These are phyloP conservation scores for Echinochloa phyllopogon DNA, from an alignment of 176 grass and related monocot species.

Conservation along the genomic window DNA sequence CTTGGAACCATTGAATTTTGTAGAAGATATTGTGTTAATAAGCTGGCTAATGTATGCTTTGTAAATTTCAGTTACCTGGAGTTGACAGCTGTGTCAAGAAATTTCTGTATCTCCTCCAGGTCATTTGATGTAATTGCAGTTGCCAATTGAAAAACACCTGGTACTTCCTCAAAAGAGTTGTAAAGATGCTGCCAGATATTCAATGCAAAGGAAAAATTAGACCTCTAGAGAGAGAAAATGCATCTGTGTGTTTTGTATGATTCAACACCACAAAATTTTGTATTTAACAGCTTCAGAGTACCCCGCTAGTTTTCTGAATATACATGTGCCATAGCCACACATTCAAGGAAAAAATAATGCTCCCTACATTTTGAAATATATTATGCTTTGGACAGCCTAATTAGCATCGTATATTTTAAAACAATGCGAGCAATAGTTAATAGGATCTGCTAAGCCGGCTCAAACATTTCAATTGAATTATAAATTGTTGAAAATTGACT, in stretches of 20 bases:
- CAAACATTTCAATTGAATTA: neutral
- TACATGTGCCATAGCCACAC: neutral
- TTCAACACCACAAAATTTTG: neutral
- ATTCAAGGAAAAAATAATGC: constrained; percentile 8
- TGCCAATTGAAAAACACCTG: constrained; percentile 89
- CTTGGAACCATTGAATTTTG: neutral
- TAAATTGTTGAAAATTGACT: neutral
- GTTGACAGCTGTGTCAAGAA: constrained; percentile 91
- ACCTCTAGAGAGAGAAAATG: constrained; percentile 29
- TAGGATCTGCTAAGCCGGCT: neutral
- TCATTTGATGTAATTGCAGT: constrained; percentile 97
- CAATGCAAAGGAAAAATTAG: constrained; percentile 36
- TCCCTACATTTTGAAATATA: no score
- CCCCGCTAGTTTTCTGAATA: constrained; percentile 2
- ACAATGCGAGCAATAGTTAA: neutral
- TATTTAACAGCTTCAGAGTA: constrained; percentile 27
- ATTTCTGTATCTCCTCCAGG: constrained; percentile 97
- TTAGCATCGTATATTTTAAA: neutral
- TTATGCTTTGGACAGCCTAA: no score
- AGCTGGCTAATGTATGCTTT: constrained; percentile 10
- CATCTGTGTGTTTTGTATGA: constrained; percentile 13
- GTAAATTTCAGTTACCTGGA: constrained; percentile 65
- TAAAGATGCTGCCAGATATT: constrained; percentile 81
- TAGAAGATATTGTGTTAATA: constrained; percentile 12
- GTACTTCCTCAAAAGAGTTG: constrained; percentile 88